phyloP scores from a whole-genome alignment of 495 filamentous ascomycete species.

The Glutinoglossum americanum region DNA sequence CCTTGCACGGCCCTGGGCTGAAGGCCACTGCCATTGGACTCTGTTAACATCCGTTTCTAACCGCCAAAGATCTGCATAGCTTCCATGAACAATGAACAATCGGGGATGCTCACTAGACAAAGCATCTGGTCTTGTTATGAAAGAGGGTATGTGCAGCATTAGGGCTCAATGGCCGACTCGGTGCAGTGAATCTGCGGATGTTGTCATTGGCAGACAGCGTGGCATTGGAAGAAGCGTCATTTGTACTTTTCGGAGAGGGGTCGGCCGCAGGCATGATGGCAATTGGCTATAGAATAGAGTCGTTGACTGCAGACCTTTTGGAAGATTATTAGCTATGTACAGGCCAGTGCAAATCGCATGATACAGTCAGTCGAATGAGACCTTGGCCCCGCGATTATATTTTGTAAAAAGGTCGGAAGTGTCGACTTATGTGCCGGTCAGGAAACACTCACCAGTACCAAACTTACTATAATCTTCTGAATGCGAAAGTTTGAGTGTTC shows the following conservation, averaged over 20 bases:
- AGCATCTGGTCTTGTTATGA: conserved; percentile 98
- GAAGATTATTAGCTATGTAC: neutral
- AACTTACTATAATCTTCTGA: neutral
- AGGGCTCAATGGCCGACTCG: conserved; percentile 79
- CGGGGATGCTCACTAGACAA: conserved; percentile 64
- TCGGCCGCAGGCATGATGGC: conserved; percentile 26
- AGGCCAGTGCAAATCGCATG: neutral
- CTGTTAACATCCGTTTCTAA: neutral
- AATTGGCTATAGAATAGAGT: conserved; percentile 7
- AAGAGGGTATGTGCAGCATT: conserved; percentile 69
- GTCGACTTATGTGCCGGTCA: no score
- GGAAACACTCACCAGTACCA: neutral
- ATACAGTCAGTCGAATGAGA: neutral
- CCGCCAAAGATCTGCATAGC: neutral
- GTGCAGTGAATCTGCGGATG: conserved; percentile 86
- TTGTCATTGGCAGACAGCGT: conserved; percentile 79
- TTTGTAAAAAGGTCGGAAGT: no score
- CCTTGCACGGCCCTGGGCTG: conserved; percentile 96
- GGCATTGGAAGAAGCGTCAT: conserved; percentile 14
- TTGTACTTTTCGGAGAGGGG: conserved; percentile 17
- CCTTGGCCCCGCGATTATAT: neutral
- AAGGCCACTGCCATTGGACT: conserved; percentile 39
- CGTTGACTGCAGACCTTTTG: conserved; percentile 1
- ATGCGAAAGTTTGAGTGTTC: neutral
- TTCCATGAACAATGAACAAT: neutral